A percentile compares a stretch with the other conserved stretches of the same genome.
These are phyloP conservation scores for Fusarium palustre DNA, from an alignment of 2,329 filamentous ascomycete species.

Conservation along the genomic window DNA sequence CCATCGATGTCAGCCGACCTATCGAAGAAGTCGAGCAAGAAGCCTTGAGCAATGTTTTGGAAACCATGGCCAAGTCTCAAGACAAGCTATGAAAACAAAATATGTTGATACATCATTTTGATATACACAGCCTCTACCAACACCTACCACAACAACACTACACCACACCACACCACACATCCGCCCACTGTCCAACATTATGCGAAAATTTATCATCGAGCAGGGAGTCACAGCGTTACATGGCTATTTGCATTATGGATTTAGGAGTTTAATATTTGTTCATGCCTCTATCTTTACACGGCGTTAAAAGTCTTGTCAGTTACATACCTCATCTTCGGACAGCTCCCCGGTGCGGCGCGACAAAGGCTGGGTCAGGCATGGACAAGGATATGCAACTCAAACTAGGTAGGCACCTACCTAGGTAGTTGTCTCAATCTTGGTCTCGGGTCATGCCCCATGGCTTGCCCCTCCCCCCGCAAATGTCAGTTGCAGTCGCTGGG, in stretches of 20 bases:
- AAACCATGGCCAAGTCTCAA: conserved; percentile 57
- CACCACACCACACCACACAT: not conserved
- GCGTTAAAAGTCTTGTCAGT: conserved; percentile 30
- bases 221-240: conserved; percentile 47
- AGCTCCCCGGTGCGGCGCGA: conserved; percentile 33
- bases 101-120: not conserved
- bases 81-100: conserved; percentile 34
- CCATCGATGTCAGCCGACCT: conserved; percentile 73
- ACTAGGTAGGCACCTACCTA: not conserved
- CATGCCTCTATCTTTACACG: conserved; percentile 19
- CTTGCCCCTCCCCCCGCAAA: conserved; percentile 41
- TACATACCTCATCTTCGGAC: conserved; percentile 26
- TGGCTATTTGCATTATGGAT: conserved; percentile 28
- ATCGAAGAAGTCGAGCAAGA: conserved; percentile 70
- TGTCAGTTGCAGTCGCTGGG: conserved; percentile 41
- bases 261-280: conserved; percentile 33
- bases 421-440: not conserved
- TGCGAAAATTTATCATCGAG: conserved; percentile 37
- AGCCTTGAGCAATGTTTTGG: conserved; percentile 67
- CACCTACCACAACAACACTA: not conserved
- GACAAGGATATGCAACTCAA: conserved; percentile 4
- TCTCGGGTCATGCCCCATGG: conserved; percentile 5
- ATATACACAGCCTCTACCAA: not conserved
- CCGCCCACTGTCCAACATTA: conserved; percentile 9
- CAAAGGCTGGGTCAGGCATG: not conserved